Evolutionary conservation across 306 rosid genomes (phyloP).

Genomic region (Chamaecrista fasciculata): DNA sequence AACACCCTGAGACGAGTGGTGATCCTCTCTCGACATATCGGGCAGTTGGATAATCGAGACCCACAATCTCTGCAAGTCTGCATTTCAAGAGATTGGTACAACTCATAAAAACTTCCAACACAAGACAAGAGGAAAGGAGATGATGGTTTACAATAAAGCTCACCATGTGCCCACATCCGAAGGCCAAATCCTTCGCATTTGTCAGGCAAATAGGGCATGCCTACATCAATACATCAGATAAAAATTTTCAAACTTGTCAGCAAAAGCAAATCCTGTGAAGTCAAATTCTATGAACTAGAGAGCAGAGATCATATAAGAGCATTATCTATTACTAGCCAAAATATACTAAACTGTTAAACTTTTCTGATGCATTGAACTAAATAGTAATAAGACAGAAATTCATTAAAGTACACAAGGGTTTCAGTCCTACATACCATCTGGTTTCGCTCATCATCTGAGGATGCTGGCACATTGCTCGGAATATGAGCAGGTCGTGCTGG

Average conservation of each 20-base stretch:
- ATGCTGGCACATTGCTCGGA: constrained; percentile 35
- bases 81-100: constrained; percentile 16
- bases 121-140: neutral
- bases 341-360: no score
- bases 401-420: neutral
- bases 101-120: neutral
- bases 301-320: neutral
- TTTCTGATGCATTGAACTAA: neutral
- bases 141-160: constrained; percentile 27
- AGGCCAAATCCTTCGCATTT: constrained; percentile 69
- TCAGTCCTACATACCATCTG: constrained; percentile 43
- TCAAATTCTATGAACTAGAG: neutral
- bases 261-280: constrained; percentile 1
- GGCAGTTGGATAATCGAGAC: constrained; percentile 59
- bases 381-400: neutral
- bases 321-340: neutral
- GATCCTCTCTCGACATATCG: constrained; percentile 75
- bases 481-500: constrained; percentile 28
- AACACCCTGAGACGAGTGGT: constrained; percentile 69
- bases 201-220: constrained; percentile 83
- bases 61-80: constrained; percentile 89
- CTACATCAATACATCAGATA: constrained; percentile 37
- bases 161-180: constrained; percentile 91
- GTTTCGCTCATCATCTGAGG: constrained; percentile 42
- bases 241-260: neutral